A percentile compares a stretch with the other conserved stretches of the same genome.
These are phyloP conservation scores for Leucosporidium creatinivorum DNA, from an alignment of 768 basidiomycete genomes.

Conservation along the genomic window DNA sequence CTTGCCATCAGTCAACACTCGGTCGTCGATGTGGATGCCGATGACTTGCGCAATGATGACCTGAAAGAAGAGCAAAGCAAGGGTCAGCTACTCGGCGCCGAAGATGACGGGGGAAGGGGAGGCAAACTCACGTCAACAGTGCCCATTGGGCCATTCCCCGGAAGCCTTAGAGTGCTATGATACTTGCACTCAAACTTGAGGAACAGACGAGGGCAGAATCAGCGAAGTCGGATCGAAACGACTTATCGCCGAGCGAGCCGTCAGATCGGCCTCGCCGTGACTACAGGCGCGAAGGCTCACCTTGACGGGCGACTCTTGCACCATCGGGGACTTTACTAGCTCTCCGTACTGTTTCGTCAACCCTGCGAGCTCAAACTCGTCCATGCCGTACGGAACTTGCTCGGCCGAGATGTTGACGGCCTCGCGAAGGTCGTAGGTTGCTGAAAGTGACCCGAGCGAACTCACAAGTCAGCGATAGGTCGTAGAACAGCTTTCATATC, in stretches of 20 bases:
- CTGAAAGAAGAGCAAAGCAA: no score
- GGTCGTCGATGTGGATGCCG: slow-evolving; percentile 13
- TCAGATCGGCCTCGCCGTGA: no score
- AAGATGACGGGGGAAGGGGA: no score
- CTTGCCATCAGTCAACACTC: slow-evolving; percentile 7
- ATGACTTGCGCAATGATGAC: slow-evolving; percentile 9
- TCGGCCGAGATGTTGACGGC: slow-evolving; percentile 3
- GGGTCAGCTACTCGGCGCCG: no score
- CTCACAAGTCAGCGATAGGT: background rate
- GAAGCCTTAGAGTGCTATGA: background rate
- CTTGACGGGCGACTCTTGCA: slow-evolving; percentile 6
- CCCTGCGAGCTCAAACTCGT: slow-evolving; percentile 9
- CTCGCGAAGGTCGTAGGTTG: slow-evolving; percentile 10
- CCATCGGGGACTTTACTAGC: slow-evolving; percentile 3
- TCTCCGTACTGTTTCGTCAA: background rate
- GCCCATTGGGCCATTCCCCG: background rate
- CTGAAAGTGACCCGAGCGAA: background rate
- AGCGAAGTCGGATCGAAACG: background rate
- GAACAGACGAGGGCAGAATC: no score
- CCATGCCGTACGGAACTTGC: slow-evolving; percentile 4
- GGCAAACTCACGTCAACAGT: background rate
- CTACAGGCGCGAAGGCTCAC: no score
- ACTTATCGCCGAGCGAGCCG: no score
- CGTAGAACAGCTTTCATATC: no score
- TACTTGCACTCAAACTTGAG: slow-evolving; percentile 12